Evolutionary conservation across 768 basidiomycete species (phyloP).

Genomic region (Mycena metata): DNA sequence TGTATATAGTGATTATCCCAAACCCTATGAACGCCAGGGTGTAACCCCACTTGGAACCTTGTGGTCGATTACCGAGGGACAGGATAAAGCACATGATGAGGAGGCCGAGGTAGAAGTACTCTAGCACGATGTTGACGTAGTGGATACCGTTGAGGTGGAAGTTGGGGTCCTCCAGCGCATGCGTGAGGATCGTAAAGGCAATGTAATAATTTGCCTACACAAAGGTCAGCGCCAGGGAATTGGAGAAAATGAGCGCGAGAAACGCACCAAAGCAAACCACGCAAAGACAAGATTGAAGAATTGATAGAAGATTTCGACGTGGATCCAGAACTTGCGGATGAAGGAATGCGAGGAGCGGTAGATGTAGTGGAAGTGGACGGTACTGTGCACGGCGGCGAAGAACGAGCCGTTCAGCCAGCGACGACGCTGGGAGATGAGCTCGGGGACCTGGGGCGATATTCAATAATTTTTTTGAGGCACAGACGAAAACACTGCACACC

Average conservation of each 20-base stretch:
- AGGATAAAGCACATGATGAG: conserved; percentile 91
- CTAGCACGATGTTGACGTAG: conserved; percentile 81
- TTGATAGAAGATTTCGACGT: conserved; percentile 94
- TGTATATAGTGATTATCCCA: conserved; percentile 93
- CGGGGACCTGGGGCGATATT: conserved; percentile 73
- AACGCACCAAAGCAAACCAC: conserved; percentile 85
- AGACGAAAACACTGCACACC: conserved; percentile 51
- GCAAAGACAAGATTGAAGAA: conserved; percentile 92
- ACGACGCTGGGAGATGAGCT: conserved; percentile 93
- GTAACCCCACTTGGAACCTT: conserved; percentile 91
- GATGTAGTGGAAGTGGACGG: conserved; percentile 94
- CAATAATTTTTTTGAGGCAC: too few species aligned
- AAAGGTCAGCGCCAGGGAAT: neutral
- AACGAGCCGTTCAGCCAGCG: conserved; percentile 99
- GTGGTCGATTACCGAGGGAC: conserved; percentile 91
- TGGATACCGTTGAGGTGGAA: conserved; percentile 75
- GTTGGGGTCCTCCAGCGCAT: conserved; percentile 76
- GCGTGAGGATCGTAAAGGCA: conserved; percentile 83
- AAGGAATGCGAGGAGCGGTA: conserved; percentile 91
- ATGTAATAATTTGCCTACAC: conserved; percentile 90
- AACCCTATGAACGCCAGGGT: conserved; percentile 90
- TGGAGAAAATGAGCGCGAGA: conserved; percentile 8
- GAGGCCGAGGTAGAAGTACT: conserved; percentile 90
- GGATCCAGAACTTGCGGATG: conserved; percentile 92
- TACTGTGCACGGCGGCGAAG: conserved; percentile 95